A percentile compares a stretch with the other conserved stretches of the same genome.
Evolutionary conservation across 495 filamentous ascomycete species (phyloP).

Genomic region (Astrothelium subdiscretum): DNA sequence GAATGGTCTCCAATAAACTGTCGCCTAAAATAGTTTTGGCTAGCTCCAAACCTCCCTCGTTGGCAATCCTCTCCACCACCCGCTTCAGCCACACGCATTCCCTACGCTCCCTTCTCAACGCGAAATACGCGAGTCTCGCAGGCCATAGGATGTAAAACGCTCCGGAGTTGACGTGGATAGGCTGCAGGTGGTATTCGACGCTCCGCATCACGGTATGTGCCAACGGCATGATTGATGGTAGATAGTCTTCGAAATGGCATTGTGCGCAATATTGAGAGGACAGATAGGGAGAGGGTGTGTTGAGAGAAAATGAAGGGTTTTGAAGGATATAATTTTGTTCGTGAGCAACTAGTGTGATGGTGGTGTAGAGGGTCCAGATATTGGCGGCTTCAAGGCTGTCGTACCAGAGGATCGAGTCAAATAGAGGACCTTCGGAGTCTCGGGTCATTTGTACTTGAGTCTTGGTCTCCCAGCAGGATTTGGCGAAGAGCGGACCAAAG

Average conservation of each 20-base stretch:
- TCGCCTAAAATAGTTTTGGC: neutral
- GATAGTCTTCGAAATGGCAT: neutral
- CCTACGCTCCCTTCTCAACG: neutral
- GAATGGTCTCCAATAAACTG: neutral
- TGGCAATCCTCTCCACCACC: neutral
- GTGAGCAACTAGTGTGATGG: neutral
- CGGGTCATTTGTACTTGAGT: neutral
- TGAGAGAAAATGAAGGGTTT: neutral
- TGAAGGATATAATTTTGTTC: neutral
- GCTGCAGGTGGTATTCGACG: neutral
- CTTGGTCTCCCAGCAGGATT: neutral
- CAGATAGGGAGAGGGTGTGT: neutral
- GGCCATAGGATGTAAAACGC: neutral
- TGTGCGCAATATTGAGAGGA: neutral
- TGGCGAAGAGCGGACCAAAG: neutral
- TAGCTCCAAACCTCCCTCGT: neutral
- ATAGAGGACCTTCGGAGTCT: neutral
- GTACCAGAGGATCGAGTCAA: neutral
- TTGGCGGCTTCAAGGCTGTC: neutral
- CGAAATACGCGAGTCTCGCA: neutral
- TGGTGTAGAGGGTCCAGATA: neutral
- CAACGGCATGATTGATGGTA: neutral
- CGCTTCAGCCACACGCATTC: neutral
- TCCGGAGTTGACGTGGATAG: neutral
- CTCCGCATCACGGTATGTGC: neutral